Evolutionary conservation across 176 grass and related monocot species (phyloP).

Genomic region (Carex cristatella): DNA sequence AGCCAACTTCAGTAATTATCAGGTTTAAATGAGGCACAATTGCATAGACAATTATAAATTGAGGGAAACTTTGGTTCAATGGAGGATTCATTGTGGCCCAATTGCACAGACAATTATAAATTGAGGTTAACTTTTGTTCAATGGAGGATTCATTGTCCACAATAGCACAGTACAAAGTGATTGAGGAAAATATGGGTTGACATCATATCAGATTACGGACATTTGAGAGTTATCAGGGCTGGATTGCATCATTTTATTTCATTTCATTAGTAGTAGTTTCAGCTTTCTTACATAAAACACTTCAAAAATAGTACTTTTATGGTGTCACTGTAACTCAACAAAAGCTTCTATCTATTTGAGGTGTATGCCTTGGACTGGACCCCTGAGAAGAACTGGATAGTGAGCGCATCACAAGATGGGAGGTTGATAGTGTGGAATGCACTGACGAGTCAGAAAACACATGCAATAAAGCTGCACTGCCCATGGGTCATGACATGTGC

Average conservation of each 20-base stretch:
- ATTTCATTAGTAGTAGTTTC: neutral
- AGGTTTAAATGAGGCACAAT: neutral
- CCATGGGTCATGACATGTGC: constrained; percentile 98
- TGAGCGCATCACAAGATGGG: constrained; percentile 89
- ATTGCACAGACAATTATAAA: neutral
- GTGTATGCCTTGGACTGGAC: constrained; percentile 99
- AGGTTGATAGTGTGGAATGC: constrained; percentile 99
- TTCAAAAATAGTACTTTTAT: neutral
- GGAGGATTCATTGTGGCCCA: neutral
- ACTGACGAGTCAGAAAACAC: constrained; percentile 97
- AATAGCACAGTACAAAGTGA: neutral
- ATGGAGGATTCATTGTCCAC: neutral
- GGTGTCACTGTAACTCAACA: neutral
- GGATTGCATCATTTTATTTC: neutral
- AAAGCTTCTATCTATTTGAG: constrained; percentile 29
- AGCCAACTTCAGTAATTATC: neutral
- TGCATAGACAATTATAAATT: neutral
- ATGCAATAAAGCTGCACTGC: constrained; percentile 93
- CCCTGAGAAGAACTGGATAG: constrained; percentile 95
- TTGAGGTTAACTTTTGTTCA: neutral
- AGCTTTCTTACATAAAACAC: neutral
- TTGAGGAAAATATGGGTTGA: neutral
- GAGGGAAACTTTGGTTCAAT: neutral
- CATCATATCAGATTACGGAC: neutral
- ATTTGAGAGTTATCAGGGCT: neutral